Evolutionary conservation across 495 filamentous ascomycete species (phyloP).

Genomic region (Jackrogersella minutella): DNA sequence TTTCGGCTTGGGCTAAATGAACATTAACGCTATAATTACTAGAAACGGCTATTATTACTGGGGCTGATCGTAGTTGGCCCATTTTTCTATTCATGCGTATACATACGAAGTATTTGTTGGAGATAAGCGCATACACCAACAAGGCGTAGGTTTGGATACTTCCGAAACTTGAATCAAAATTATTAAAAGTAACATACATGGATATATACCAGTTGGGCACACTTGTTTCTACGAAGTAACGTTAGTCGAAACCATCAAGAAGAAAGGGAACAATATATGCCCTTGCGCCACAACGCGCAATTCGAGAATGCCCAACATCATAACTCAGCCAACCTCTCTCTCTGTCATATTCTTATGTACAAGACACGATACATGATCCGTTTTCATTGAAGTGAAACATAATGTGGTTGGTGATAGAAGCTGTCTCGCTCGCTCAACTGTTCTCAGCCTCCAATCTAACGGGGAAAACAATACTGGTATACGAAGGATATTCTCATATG

Average conservation of each 20-base stretch:
- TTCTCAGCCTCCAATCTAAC: constrained; percentile 2
- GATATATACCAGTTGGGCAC: not conserved
- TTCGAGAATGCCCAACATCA: constrained; percentile 9
- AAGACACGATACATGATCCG: not conserved
- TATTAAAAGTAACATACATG: not conserved
- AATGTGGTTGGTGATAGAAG: not conserved
- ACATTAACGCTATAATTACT: constrained; percentile 34
- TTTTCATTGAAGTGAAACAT: not conserved
- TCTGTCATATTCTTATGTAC: too few species aligned
- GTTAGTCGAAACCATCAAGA: not conserved
- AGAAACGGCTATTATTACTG: constrained; percentile 28
- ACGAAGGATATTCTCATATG: not conserved
- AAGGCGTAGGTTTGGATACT: not conserved
- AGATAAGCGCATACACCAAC: constrained; percentile 18
- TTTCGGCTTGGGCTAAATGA: constrained; percentile 37
- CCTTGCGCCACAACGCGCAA: constrained; percentile 14
- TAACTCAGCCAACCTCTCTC: constrained; percentile 5
- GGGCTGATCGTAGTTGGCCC: constrained; percentile 25
- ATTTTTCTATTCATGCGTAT: constrained; percentile 12
- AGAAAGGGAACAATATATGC: not conserved
- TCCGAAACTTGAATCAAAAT: not conserved
- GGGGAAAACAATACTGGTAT: not conserved
- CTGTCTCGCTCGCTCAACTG: not conserved
- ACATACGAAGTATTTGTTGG: constrained; percentile 1
- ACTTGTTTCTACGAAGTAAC: not conserved